Base-by-base conservation (phyloP, 2,329 filamentous ascomycete genomes). In the Cytospora mali region DNA sequence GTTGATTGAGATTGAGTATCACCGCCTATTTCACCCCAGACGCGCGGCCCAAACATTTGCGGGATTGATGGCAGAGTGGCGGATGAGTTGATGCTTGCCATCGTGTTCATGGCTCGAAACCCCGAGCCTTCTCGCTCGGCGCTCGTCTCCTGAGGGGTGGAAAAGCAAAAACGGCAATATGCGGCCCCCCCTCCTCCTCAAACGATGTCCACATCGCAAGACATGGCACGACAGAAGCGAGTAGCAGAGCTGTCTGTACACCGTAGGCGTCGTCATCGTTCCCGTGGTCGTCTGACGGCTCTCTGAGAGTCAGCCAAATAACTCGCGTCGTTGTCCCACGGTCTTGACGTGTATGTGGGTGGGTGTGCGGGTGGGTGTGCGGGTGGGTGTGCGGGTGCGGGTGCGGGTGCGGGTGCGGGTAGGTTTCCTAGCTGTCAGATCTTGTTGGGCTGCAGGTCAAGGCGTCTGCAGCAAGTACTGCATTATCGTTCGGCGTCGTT, bases 201-300 rank as follows among this genome's bases (percentile, higher is more conserved):
- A n/a, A 35, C 9, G 48, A 10, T n/a, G 21, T 50, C 42, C 52
- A 62, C 42, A 49, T 42, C 52, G 53, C 53, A 31, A 62, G 59
- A 52, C 52, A 57, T 52, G 27, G 53, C 59, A 62, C 46, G 48
- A 56, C 53, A 27, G 53, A 56, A 62, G 59, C 52, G 29, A 51
- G 27, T n/a, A 27, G 33, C 50, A 42, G 33, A 25, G 28, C 35
- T 11, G 33, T 33, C 57, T 35, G 57, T 51, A 23, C 42, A 16
- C 50, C 27, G 35, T 35, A 21, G 16, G 31, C 39, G 23, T 53
- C 57, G 29, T 54, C 35, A 27, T 31, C 14, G n/a, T 18, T 33
- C 35, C 57, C 50, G 27, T 25, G 49, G n/a, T 23, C 25, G 57
- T 54, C 57, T 29, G 53, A 54, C 57, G 16, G 35, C 14, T n/a